phyloP scores from a whole-genome alignment of 192 early-diverging fungal genomes.

The Mortierella alpina region DNA sequence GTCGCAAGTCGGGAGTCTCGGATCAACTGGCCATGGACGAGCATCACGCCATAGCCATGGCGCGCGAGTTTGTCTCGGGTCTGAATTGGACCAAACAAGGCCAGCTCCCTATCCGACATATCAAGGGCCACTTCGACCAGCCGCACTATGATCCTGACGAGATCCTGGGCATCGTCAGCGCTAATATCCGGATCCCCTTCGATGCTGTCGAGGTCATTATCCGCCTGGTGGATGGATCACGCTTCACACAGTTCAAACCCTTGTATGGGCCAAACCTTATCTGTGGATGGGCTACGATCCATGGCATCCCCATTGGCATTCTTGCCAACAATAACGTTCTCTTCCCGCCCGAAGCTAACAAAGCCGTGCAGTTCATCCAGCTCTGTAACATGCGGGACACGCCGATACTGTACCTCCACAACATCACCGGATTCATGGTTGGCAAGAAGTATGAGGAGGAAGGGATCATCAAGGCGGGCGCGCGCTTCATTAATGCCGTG shows the following conservation, averaged over 20 bases:
- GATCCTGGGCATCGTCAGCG: constrained; percentile 72
- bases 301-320: constrained; percentile 75
- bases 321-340: constrained; percentile 72
- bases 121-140: constrained; percentile 60
- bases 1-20: constrained; percentile 67
- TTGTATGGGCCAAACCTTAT: constrained; percentile 72
- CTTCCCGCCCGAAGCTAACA: constrained; percentile 71
- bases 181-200: constrained; percentile 73
- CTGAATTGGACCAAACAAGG: constrained; percentile 68
- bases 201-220: constrained; percentile 73
- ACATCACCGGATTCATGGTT: constrained; percentile 80
- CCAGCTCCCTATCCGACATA: constrained; percentile 55
- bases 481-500: constrained; percentile 75
- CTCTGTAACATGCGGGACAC: constrained; percentile 69
- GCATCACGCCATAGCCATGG: constrained; percentile 69
- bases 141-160: constrained; percentile 69
- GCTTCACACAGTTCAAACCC: constrained; percentile 72
- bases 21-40: constrained; percentile 74
- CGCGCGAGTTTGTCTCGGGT: constrained; percentile 68
- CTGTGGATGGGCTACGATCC: constrained; percentile 73
- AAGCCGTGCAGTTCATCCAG: constrained; percentile 76
- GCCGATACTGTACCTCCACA: constrained; percentile 70
- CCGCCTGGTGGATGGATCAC: constrained; percentile 73
- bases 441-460: constrained; percentile 73
- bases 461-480: constrained; percentile 76